phyloP scores from a whole-genome alignment of 1,139 yeast genomes.

The Spathaspora sp. region DNA sequence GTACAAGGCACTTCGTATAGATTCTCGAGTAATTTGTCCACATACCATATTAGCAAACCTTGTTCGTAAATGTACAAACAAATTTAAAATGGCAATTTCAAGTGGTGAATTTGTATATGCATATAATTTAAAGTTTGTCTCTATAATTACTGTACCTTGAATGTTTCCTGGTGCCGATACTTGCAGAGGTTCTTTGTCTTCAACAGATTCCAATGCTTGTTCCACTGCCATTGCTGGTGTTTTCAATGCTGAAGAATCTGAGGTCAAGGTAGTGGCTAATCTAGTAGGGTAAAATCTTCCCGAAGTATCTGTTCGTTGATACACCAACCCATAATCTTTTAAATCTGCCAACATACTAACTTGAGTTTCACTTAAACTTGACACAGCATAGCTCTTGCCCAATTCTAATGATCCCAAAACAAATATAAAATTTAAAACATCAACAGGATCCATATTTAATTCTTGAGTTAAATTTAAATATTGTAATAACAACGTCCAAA shows the following conservation, averaged over 20 bases:
- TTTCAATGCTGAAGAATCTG: slow-evolving; percentile 71
- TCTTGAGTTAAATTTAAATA: slow-evolving; percentile 83
- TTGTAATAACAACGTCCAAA: slow-evolving; percentile 88
- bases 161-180: slow-evolving; percentile 14
- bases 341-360: slow-evolving; percentile 84
- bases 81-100: slow-evolving; percentile 87
- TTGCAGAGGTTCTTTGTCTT: slow-evolving; percentile 24
- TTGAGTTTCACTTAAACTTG: slow-evolving; percentile 78
- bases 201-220: slow-evolving; percentile 47
- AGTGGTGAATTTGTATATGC: slow-evolving; percentile 95
- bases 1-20: slow-evolving; percentile 75
- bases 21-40: slow-evolving; percentile 91
- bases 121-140: slow-evolving; percentile 89
- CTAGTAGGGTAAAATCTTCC: slow-evolving; percentile 85
- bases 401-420: slow-evolving; percentile 89
- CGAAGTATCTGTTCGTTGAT: slow-evolving; percentile 63
- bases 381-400: slow-evolving; percentile 79
- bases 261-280: slow-evolving; percentile 84
- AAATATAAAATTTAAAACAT: slow-evolving; percentile 88
- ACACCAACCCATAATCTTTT: slow-evolving; percentile 88
- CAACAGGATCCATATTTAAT: slow-evolving; percentile 92
- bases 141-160: slow-evolving; percentile 77
- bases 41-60: slow-evolving; percentile 91
- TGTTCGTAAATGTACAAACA: slow-evolving; percentile 81
- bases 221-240: slow-evolving; percentile 71